A percentile compares a stretch with the other conserved stretches of the same genome.
phyloP scores from a whole-genome alignment of 2,329 filamentous ascomycete genomes.

The Helminthosporium solani region DNA sequence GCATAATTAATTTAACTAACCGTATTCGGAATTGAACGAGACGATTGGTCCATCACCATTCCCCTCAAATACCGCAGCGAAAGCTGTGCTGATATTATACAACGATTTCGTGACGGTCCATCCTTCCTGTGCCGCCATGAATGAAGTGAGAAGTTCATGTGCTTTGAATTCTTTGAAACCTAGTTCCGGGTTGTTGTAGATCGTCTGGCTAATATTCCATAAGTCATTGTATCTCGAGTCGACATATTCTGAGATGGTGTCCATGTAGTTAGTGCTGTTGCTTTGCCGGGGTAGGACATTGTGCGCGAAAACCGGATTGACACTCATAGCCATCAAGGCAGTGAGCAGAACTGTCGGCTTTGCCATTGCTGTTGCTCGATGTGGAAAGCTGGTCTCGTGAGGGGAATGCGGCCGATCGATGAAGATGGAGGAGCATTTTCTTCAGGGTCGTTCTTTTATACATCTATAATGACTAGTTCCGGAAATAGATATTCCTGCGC shows the following conservation, averaged over 20 bases:
- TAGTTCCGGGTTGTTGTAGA: constrained; percentile 22
- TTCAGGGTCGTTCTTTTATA: neutral
- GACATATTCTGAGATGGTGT: too few relatives aligned
- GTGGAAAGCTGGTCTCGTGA: neutral
- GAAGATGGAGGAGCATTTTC: neutral
- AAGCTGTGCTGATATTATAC: constrained; percentile 55
- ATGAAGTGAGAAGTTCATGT: constrained; percentile 21
- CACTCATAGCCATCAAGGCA: too few relatives aligned
- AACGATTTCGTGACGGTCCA: constrained; percentile 56
- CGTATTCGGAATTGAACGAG: constrained; percentile 47
- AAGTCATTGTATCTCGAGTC: constrained; percentile 27
- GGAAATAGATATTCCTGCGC: neutral
- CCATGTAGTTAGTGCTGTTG: too few relatives aligned
- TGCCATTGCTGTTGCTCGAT: neutral
- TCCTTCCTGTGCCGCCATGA: constrained; percentile 38
- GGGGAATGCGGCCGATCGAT: neutral
- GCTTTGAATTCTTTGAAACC: constrained; percentile 23
- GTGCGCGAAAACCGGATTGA: too few relatives aligned
- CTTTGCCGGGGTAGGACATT: too few relatives aligned
- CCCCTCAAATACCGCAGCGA: constrained; percentile 53
- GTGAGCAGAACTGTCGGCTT: too few relatives aligned
- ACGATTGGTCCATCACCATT: constrained; percentile 50
- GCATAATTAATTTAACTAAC: constrained; percentile 4
- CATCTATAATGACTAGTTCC: neutral
- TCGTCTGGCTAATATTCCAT: constrained; percentile 29